phyloP scores from a whole-genome alignment of 441 rosid genomes.

The Lepidium campestre region DNA sequence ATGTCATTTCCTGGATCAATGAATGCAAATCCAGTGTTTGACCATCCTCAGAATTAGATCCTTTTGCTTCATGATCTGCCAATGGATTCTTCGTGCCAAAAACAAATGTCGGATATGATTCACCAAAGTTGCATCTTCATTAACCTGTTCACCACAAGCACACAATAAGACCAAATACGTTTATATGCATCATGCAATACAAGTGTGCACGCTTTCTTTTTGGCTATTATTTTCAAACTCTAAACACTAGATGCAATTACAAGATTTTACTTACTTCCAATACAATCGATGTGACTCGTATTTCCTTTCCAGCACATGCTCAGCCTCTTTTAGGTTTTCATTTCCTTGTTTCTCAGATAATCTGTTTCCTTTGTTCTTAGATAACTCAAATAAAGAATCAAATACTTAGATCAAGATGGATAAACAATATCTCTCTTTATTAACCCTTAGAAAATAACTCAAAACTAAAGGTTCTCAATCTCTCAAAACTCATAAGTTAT shows the following conservation, averaged over 20 bases:
- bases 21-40: constrained; percentile 34
- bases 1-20: constrained; percentile 53
- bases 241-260: neutral
- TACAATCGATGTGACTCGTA: too few relatives aligned
- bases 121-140: constrained; percentile 63
- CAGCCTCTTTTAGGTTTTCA: too few relatives aligned
- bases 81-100: constrained; percentile 50
- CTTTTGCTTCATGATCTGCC: constrained; percentile 34
- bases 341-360: too few relatives aligned
- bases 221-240: neutral
- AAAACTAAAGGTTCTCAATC: too few relatives aligned
- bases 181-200: neutral
- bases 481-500: too few relatives aligned
- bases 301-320: too few relatives aligned
- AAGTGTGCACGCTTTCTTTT: neutral
- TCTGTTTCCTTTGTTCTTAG: too few relatives aligned
- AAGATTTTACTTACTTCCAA: constrained; percentile 52
- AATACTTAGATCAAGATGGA: too few relatives aligned
- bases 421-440: too few relatives aligned
- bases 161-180: constrained; percentile 6
- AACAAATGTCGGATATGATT: constrained; percentile 56
- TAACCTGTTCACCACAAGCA: constrained; percentile 48
- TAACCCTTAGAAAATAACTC: too few relatives aligned
- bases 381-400: too few relatives aligned
- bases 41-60: too few relatives aligned